Percentiles rank a stretch among this genome's conserved stretches.
Evolutionary conservation across 495 filamentous ascomycete genomes (phyloP).

Genomic region (Penicillium maclennaniae): DNA sequence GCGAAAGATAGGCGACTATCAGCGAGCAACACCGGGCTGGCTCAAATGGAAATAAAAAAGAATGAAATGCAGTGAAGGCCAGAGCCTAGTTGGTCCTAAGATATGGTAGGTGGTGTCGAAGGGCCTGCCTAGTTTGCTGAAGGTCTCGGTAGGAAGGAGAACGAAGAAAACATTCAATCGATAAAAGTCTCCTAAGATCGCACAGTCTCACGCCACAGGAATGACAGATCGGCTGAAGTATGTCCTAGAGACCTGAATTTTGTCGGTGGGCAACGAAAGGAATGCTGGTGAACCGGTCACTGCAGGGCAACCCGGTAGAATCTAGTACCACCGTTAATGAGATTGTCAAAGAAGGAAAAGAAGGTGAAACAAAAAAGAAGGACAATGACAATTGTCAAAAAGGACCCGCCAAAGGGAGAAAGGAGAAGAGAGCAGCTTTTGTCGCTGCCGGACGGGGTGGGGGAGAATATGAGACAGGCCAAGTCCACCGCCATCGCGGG

Average conservation of each 20-base stretch:
- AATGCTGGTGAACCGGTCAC: conserved; percentile 40
- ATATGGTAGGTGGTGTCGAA: conserved; percentile 13
- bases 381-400: conserved; percentile 11
- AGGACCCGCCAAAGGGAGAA: conserved; percentile 10
- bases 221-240: conserved; percentile 13
- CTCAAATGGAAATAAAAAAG: background rate
- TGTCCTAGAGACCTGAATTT: conserved; percentile 7
- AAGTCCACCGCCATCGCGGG: conserved; percentile 3
- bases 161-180: conserved; percentile 4
- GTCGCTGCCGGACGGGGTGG: conserved; percentile 11
- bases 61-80: background rate
- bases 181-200: conserved; percentile 4
- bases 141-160: conserved; percentile 5
- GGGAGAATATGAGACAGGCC: conserved; percentile 20
- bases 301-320: conserved; percentile 12
- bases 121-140: conserved; percentile 21
- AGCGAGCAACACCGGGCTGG: conserved; percentile 18
- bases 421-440: background rate
- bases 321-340: conserved; percentile 19
- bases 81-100: background rate
- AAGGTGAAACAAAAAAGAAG: conserved; percentile 17
- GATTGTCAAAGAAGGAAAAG: conserved; percentile 20
- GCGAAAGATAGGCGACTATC: background rate
- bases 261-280: conserved; percentile 38
- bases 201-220: conserved; percentile 9